Percentiles rank a stretch among this genome's conserved stretches.
Conservation (phyloP, 805 yeast genomes). For the Metschnikowia orientalis region DNA sequence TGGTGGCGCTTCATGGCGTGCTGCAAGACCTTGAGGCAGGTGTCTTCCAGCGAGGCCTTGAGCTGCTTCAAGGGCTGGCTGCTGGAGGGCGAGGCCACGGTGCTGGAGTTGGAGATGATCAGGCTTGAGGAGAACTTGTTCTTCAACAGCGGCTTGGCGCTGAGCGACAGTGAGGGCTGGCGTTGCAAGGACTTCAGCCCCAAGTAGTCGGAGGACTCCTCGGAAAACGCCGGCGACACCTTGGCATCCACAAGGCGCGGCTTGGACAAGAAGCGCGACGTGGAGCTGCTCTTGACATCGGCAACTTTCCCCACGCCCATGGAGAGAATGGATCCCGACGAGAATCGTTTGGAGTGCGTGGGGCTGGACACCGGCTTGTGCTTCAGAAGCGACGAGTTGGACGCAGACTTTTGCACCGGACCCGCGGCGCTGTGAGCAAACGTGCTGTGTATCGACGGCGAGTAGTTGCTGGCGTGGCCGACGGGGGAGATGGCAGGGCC, state of each 20-base stretch:
- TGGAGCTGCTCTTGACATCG: conserved; percentile 9
- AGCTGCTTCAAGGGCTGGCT: conserved; percentile 70
- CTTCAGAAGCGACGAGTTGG: conserved; percentile 5
- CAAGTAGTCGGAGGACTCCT: conserved; percentile 6
- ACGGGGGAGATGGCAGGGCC: neutral
- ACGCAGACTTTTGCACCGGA: conserved; percentile 2
- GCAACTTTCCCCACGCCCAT: conserved; percentile 42
- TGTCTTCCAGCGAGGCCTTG: conserved; percentile 84
- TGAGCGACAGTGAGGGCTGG: conserved; percentile 1
- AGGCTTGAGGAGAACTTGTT: conserved; percentile 12
- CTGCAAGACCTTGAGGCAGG: conserved; percentile 81
- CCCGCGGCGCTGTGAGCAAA: conserved; percentile 4
- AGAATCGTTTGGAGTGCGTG: conserved; percentile 30
- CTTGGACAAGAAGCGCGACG: conserved; percentile 11
- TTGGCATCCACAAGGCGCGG: conserved; percentile 16
- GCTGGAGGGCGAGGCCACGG: conserved; percentile 4
- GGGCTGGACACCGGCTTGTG: conserved; percentile 12
- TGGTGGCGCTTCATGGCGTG: conserved; percentile 85
- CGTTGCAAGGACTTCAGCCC: conserved; percentile 5
- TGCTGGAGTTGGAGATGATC: conserved; percentile 6
- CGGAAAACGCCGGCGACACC: conserved; percentile 7
- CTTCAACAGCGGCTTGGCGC: conserved; percentile 4
- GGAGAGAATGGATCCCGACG: conserved; percentile 35
- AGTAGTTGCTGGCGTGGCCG: neutral
- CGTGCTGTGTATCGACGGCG: conserved; percentile 2